Percentiles rank a stretch among this genome's conserved stretches.
These are phyloP conservation scores for Dipodascus geniculatus DNA, from an alignment of 805 yeast species.

Conservation along the genomic window DNA sequence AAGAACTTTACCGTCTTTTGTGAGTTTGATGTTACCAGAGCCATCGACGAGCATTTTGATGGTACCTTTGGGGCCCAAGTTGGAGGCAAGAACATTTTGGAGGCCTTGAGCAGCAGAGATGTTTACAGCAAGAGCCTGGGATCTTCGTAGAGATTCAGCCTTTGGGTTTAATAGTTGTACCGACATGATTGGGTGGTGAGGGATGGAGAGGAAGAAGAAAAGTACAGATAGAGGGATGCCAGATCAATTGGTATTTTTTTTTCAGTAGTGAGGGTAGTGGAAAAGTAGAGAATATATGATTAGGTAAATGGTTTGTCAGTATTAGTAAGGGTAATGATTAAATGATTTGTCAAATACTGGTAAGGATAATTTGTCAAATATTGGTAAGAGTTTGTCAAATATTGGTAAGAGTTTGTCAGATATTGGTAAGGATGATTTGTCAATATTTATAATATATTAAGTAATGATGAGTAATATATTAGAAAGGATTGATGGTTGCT, in stretches of 20 bases:
- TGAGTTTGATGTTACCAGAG: constrained; percentile 85
- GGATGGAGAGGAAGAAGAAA: neutral
- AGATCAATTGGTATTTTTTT: neutral
- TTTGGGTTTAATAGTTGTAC: constrained; percentile 88
- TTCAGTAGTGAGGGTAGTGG: neutral
- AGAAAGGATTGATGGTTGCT: no score
- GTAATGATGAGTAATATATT: no score
- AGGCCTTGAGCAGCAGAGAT: constrained; percentile 94
- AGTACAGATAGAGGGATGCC: neutral
- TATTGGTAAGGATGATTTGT: no score
- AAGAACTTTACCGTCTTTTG: constrained; percentile 93
- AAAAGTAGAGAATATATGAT: neutral
- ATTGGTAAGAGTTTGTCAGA: no score
- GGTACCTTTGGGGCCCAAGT: constrained; percentile 95
- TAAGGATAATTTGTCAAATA: no score
- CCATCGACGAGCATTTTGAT: constrained; percentile 95
- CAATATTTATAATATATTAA: no score
- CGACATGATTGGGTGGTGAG: neutral
- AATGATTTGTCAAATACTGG: no score
- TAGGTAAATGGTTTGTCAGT: neutral
- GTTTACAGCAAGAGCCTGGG: constrained; percentile 92
- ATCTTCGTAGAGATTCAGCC: constrained; percentile 92
- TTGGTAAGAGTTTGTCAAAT: no score
- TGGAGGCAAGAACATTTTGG: constrained; percentile 82
- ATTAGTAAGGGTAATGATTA: no score